Evolutionary conservation across 495 filamentous ascomycete species (phyloP).

Genomic region (Xylaria intraflava): DNA sequence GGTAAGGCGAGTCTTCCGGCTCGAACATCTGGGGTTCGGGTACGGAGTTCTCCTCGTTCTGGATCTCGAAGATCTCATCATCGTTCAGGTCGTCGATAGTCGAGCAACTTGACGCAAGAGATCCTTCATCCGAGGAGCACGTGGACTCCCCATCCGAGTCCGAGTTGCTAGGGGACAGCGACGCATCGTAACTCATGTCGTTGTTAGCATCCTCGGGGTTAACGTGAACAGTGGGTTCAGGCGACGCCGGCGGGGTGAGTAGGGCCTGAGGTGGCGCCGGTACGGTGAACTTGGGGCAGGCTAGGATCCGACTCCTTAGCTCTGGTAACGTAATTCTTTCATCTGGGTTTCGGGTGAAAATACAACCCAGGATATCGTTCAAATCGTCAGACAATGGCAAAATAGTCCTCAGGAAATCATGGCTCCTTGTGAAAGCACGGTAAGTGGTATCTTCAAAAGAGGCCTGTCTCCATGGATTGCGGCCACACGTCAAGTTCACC

Average conservation of each 20-base stretch:
- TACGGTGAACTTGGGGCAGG: conserved; percentile 70
- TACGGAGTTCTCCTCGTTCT: conserved; percentile 37
- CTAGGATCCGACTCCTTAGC: conserved; percentile 66
- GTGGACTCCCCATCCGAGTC: conserved; percentile 39
- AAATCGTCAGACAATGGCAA: conserved; percentile 86
- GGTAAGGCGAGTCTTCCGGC: conserved; percentile 33
- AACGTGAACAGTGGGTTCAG: conserved; percentile 39
- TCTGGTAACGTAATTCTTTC: conserved; percentile 81
- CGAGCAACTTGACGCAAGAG: conserved; percentile 38
- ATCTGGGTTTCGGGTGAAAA: conserved; percentile 84
- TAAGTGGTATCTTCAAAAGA: conserved; percentile 92
- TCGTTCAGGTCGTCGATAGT: conserved; percentile 41
- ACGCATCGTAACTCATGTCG: conserved; percentile 29
- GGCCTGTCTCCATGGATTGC: conserved; percentile 97
- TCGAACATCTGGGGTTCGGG: conserved; percentile 39
- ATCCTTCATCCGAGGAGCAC: conserved; percentile 44
- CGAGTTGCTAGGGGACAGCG: conserved; percentile 35
- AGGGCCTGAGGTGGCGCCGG: conserved; percentile 18
- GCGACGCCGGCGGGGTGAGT: conserved; percentile 33
- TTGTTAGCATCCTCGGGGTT: conserved; percentile 35
- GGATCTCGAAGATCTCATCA: conserved; percentile 30
- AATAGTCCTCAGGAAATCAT: conserved; percentile 85
- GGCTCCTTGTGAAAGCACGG: conserved; percentile 80
- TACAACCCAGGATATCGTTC: conserved; percentile 76
- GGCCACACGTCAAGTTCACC: conserved; percentile 94